Conservation (phyloP, 1,284 basidiomycete species). For the Coniophora puteana region DNA sequence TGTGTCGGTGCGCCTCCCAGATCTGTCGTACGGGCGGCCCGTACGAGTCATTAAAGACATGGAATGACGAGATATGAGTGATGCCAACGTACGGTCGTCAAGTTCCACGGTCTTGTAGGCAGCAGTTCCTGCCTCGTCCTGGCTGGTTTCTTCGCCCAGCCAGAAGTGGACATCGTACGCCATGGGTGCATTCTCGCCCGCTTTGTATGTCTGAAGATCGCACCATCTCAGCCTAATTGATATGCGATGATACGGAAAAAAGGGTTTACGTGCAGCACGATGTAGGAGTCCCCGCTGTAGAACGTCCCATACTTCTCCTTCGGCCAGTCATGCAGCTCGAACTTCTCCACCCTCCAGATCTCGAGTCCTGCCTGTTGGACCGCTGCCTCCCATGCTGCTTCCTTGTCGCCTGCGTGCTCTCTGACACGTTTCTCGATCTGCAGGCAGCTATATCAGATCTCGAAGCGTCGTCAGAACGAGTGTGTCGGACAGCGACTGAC, state of each 20-base stretch:
- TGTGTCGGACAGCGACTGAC: constrained; percentile 30
- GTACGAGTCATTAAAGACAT: neutral
- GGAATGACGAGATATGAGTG: neutral
- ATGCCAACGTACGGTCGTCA: constrained; percentile 50
- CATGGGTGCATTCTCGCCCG: constrained; percentile 40
- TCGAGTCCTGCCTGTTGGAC: constrained; percentile 40
- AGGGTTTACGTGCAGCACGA: constrained; percentile 50
- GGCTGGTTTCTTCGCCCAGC: constrained; percentile 55
- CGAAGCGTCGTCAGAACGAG: neutral
- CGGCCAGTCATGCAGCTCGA: constrained; percentile 52
- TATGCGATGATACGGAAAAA: too few relatives aligned
- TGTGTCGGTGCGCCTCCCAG: constrained; percentile 52
- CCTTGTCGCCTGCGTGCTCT: constrained; percentile 48
- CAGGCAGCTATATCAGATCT: constrained; percentile 1
- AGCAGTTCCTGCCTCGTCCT: constrained; percentile 63
- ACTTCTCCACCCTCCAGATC: constrained; percentile 61
- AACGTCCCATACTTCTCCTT: constrained; percentile 49
- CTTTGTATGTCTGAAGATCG: constrained; percentile 46
- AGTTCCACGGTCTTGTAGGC: constrained; percentile 69
- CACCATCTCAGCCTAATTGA: neutral
- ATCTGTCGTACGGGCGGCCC: constrained; percentile 31
- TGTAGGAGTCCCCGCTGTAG: constrained; percentile 64
- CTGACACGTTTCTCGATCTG: constrained; percentile 57
- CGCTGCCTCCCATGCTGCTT: constrained; percentile 50
- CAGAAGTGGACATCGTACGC: constrained; percentile 65